These are phyloP conservation scores for Blastocystis sp. DNA, from an alignment of 352 stramenopile species.

Conservation along the genomic window DNA sequence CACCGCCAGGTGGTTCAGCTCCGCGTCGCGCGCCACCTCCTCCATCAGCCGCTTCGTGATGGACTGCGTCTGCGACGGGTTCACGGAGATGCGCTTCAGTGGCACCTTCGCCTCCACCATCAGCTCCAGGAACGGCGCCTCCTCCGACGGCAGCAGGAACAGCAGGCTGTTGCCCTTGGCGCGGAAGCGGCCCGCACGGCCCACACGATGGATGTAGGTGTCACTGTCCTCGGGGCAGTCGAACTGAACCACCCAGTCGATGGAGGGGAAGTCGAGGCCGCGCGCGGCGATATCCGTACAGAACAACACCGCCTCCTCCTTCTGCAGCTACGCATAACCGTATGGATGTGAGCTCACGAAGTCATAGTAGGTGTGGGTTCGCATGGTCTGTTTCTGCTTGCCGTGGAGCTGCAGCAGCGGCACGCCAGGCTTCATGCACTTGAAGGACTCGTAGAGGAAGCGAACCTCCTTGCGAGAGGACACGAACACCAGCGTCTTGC, in stretches of 20 bases:
- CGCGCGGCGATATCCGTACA: slow-evolving; percentile 94
- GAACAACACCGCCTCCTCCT: slow-evolving; percentile 84
- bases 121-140: slow-evolving; percentile 80
- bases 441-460: slow-evolving; percentile 90
- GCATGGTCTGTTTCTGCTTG: slow-evolving; percentile 95
- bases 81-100: slow-evolving; percentile 92
- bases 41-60: slow-evolving; percentile 86
- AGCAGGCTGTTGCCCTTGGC: slow-evolving; percentile 86
- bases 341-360: slow-evolving; percentile 80
- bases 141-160: slow-evolving; percentile 86
- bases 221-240: slow-evolving; percentile 93
- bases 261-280: slow-evolving; percentile 93
- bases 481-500: slow-evolving; percentile 97
- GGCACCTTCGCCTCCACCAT: slow-evolving; percentile 88
- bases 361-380: slow-evolving; percentile 97
- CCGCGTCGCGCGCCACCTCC: slow-evolving; percentile 80
- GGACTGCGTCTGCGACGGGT: slow-evolving; percentile 89
- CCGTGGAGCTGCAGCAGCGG: slow-evolving; percentile 93
- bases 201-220: slow-evolving; percentile 97
- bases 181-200: slow-evolving; percentile 86
- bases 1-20: slow-evolving; percentile 89
- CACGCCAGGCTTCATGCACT: slow-evolving; percentile 91
- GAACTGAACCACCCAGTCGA: slow-evolving; percentile 95
- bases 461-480: slow-evolving; percentile 91
- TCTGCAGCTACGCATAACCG: background rate